Evolutionary conservation across 139 green algal species (phyloP).

Genomic region (Chlamydomonas eustigma): DNA sequence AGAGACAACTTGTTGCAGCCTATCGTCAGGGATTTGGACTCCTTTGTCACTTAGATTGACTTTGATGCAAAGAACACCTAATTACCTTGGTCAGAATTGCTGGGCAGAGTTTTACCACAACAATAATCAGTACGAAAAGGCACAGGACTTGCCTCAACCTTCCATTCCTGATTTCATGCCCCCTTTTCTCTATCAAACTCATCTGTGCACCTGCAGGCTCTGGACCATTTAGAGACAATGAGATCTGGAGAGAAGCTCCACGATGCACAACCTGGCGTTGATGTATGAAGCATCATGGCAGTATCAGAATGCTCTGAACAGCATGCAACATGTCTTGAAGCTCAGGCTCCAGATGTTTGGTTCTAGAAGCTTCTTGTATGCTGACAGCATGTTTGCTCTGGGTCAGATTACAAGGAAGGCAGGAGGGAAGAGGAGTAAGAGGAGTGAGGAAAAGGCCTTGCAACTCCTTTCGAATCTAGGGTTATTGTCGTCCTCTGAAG

Average conservation of each 20-base stretch:
- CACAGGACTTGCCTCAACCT: no score
- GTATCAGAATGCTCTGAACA: constrained; percentile 13
- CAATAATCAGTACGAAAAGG: no score
- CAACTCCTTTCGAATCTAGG: constrained; percentile 18
- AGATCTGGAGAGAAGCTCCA: constrained; percentile 37
- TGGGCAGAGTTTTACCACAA: no score
- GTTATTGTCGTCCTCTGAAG: constrained; percentile 22
- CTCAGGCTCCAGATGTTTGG: constrained; percentile 44
- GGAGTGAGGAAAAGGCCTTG: constrained; percentile 2
- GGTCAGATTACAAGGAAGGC: constrained; percentile 28
- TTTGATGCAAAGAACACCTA: no score
- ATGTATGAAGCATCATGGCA: constrained; percentile 35
- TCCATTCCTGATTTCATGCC: no score
- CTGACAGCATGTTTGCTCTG: constrained; percentile 42
- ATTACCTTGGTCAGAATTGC: no score
- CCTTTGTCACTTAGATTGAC: no score
- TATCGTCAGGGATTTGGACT: no score
- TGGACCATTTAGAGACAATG: constrained; percentile 36
- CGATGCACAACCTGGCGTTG: constrained; percentile 57
- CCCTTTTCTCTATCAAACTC: constrained; percentile 35
- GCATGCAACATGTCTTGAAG: constrained; percentile 3
- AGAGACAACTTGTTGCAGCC: no score
- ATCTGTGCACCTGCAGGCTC: constrained; percentile 31
- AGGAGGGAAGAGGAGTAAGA: background rate
- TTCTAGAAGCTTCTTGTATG: constrained; percentile 41